A percentile compares a stretch with the other conserved stretches of the same genome.
phyloP scores from a whole-genome alignment of 495 filamentous ascomycete genomes.

The Cercophora samala region DNA sequence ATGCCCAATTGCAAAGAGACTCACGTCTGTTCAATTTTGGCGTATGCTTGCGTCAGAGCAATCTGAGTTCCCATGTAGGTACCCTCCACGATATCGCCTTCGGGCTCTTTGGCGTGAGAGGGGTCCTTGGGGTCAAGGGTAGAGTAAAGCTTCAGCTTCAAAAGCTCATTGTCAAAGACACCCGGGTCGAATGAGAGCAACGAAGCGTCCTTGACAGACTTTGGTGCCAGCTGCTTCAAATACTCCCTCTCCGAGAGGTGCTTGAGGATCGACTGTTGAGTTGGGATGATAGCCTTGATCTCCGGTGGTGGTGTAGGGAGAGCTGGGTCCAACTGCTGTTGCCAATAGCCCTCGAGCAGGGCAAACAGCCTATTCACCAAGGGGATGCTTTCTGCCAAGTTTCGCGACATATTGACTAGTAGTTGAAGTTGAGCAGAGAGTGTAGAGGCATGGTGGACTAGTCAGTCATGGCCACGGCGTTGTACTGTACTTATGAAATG shows the following conservation, averaged over 20 bases:
- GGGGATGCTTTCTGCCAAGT: not conserved
- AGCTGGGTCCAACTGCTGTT: slow-evolving; percentile 19
- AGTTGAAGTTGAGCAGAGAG: not conserved
- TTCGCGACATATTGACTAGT: slow-evolving; percentile 10
- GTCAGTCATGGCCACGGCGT: not conserved
- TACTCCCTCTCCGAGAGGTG: slow-evolving; percentile 29
- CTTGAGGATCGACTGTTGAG: slow-evolving; percentile 28
- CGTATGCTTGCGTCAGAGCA: slow-evolving; percentile 41
- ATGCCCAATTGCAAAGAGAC: slow-evolving; percentile 8
- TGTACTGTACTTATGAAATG: not conserved
- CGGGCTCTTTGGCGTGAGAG: slow-evolving; percentile 17
- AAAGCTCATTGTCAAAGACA: slow-evolving; percentile 34
- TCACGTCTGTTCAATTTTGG: slow-evolving; percentile 40
- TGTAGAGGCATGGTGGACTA: not conserved
- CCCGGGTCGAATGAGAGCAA: slow-evolving; percentile 35
- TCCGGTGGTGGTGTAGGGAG: slow-evolving; percentile 23
- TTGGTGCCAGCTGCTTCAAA: slow-evolving; percentile 25
- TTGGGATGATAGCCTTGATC: slow-evolving; percentile 19
- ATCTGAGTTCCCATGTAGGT: slow-evolving; percentile 41
- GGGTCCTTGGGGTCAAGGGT: slow-evolving; percentile 28
- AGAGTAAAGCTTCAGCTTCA: slow-evolving; percentile 30
- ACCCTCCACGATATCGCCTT: slow-evolving; percentile 31
- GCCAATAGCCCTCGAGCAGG: slow-evolving; percentile 17
- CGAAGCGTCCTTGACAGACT: slow-evolving; percentile 24
- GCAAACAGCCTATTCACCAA: slow-evolving; percentile 15